Base-by-base conservation (phyloP, 1,139 yeast genomes). In the Arxiozyma bovina region DNA sequence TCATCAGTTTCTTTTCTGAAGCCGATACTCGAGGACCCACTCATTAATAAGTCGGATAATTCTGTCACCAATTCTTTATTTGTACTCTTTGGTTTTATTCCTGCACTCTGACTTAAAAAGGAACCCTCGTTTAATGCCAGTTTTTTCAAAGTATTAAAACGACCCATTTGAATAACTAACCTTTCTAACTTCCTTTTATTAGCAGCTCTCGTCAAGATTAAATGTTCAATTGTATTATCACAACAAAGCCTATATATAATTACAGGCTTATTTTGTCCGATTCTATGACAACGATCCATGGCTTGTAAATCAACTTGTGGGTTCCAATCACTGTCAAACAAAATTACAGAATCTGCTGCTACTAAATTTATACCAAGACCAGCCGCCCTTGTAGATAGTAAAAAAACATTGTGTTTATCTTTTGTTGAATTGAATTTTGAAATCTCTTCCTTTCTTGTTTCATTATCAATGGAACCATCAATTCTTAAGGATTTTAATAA, bases 241-340 rank as follows among this genome's bases (percentile, higher is more conserved):
- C 89, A 79, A 22, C 90, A 83, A 47, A 93, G 76, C 57, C 98
- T 77, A 65, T 82, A 88, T 1, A 93, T 80, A 48, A 88, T 77
- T 2, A 90, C 96, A 0, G 96, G 96, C 53, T 79, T 82, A 1
- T 73, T 76, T 69, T 93, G 99, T 0, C 99, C 98, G 55, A 93
- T 88, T 65, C 99, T 76, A 68, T 93, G 98, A 17, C 88, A 95
- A 56, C 99, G 77, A 65, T 91, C 98, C 80, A 93, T 93, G 0
- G 98, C 98, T 68, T 93, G 99, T 52, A 90, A 73, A 69, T 93
- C 98, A 61, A 89, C 91, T 66, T 93, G 98, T 0, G 99, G 99
- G 64, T 93, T 93, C 96, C 98, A 91, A 67, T 93, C 98, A 57
- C 88, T 86, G 65, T 93, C 99, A 67, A 88, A 90, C 18, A 93